phyloP scores from a whole-genome alignment of 1,284 basidiomycete genomes.

The Fomitopsis schrenkii region DNA sequence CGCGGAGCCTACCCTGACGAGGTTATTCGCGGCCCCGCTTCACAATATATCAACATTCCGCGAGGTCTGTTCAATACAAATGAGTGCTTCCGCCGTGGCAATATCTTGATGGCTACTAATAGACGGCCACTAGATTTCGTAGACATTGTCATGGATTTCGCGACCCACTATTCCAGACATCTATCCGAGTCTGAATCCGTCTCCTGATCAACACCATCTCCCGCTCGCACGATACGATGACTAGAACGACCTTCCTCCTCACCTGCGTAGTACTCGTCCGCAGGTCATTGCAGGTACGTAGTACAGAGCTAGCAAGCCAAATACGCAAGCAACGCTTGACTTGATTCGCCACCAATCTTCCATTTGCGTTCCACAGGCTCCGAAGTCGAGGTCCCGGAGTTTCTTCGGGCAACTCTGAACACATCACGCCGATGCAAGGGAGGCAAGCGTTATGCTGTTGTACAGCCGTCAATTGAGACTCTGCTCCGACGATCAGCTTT shows the following conservation, averaged over 20 bases:
- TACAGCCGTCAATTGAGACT: not conserved
- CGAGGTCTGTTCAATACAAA: no score
- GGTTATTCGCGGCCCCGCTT: no score
- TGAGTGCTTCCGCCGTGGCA: no score
- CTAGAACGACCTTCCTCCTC: not conserved
- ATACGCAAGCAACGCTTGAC: not conserved
- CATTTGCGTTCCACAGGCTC: not conserved
- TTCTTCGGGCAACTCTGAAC: not conserved
- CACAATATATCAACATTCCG: no score
- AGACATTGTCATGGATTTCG: no score
- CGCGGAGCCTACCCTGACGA: no score
- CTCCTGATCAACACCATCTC: no score
- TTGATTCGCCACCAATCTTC: not conserved
- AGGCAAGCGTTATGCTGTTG: not conserved
- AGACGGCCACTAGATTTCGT: no score
- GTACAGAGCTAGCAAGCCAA: not conserved
- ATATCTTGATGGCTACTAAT: no score
- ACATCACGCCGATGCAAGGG: not conserved
- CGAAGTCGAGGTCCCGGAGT: not conserved
- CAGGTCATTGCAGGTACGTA: not conserved
- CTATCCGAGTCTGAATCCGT: no score
- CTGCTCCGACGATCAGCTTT: not conserved
- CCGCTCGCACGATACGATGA: not conserved
- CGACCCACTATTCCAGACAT: no score
- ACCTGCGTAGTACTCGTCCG: not conserved